These are phyloP conservation scores for Moesziomyces antarcticus DNA, from an alignment of 1,284 basidiomycete species.

Conservation along the genomic window DNA sequence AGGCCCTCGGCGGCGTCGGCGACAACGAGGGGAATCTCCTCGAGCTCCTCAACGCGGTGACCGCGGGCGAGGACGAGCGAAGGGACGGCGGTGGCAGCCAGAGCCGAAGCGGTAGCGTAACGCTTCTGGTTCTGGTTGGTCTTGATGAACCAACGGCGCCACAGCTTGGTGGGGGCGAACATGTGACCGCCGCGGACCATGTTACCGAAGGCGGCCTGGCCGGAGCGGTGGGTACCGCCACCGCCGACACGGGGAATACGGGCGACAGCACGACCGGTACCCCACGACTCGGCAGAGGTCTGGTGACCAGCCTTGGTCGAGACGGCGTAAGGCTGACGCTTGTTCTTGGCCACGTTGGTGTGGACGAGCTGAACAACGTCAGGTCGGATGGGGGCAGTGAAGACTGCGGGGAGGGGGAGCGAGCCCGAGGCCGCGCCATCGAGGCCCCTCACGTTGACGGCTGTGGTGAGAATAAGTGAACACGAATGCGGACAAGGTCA, in stretches of 20 bases:
- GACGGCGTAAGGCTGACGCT: constrained; percentile 95
- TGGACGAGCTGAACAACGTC: constrained; percentile 98
- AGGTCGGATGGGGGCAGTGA: constrained; percentile 97
- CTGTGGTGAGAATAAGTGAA: constrained; percentile 19
- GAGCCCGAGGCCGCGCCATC: constrained; percentile 80
- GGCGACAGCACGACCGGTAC: constrained; percentile 99
- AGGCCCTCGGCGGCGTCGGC: constrained; percentile 82
- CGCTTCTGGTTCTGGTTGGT: constrained; percentile 99
- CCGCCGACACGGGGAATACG: constrained; percentile 99
- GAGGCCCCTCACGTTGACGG: constrained; percentile 67
- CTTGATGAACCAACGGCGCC: constrained; percentile 99
- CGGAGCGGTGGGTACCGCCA: constrained; percentile 97
- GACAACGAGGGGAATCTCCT: constrained; percentile 96
- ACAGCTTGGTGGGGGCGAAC: constrained; percentile 99
- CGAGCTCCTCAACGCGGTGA: constrained; percentile 97
- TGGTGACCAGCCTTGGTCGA: constrained; percentile 98
- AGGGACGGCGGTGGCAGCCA: constrained; percentile 96
- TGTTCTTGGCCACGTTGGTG: constrained; percentile 99
- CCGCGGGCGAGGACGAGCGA: constrained; percentile 98
- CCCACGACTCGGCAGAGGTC: constrained; percentile 98
- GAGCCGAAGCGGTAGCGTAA: constrained; percentile 95
- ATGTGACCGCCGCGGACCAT: constrained; percentile 86
- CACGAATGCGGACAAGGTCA: constrained; percentile 1
- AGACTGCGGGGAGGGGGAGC: constrained; percentile 92
- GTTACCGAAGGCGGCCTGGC: constrained; percentile 92